Base-by-base conservation (phyloP, 2,329 filamentous ascomycete species). In the Pseudocercospora vitis region DNA sequence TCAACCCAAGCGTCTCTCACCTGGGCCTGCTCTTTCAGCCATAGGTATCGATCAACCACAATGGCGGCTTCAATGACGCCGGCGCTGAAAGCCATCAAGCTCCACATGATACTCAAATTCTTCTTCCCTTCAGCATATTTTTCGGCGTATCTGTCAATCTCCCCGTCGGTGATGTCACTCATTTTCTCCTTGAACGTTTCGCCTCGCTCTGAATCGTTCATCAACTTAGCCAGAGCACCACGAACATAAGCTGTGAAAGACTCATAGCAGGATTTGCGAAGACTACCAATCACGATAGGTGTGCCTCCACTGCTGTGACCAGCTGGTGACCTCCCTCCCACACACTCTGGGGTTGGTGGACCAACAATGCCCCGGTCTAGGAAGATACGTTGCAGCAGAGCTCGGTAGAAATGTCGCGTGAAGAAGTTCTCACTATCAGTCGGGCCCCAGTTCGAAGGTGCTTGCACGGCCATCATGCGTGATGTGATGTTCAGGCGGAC, bases 381-480 rank as follows among this genome's bases (percentile, higher is more conserved):
- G 58, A 97, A 91, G n/a, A 99, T 86, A 55, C 87, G 87, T 71
- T 99, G 94, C 18, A 97, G 77, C 0, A 97, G 78, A 0, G 94
- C 89, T 39, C 94, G 88, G 76, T 87, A 99, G 72, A 94, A 96
- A 71, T 99, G 94, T 0, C 92, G 82, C 0, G 85, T 89, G 76
- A 99, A 97, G 74, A 97, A 99, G 6, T 78, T 79, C 48, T 91
- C 87, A 68, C 89, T 95, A 56, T 96, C 91, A 23, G 80, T 76
- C 19, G 78, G 76, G 2, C 87, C 88, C 94, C 94, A 99, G 74
- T 99, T 99, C 55, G 85, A 80, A 1, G 94, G 91, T 6, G 94
- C 94, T 74, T 99, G 94, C 46, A 95, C 91, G 2, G 92, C 92
- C 92, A 97, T 96, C 87, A 96, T 96, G 39, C 94, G 84, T 1